A percentile compares a stretch with the other conserved stretches of the same genome.
These are phyloP conservation scores for Phaeosphaeriaceae sp. DNA, from an alignment of 2,329 filamentous ascomycete genomes.

Conservation along the genomic window DNA sequence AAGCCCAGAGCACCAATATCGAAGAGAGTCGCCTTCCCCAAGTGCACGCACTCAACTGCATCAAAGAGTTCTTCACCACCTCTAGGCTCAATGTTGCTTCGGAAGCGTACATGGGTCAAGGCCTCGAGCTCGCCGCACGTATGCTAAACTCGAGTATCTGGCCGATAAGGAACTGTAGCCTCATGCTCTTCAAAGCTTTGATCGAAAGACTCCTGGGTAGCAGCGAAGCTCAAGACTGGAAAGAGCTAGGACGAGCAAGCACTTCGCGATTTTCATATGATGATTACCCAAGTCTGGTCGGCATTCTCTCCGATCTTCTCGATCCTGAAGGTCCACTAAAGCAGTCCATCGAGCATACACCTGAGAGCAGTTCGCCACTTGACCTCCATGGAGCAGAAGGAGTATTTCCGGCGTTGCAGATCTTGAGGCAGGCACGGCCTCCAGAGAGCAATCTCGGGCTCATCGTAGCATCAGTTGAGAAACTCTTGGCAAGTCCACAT, in stretches of 20 bases:
- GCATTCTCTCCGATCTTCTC: conserved; percentile 69
- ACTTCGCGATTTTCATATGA: conserved; percentile 70
- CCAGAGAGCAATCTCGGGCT: conserved; percentile 63
- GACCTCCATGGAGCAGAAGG: conserved; percentile 62
- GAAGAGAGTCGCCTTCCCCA: conserved; percentile 74
- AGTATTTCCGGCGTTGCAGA: conserved; percentile 83
- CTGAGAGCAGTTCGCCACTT: conserved; percentile 33
- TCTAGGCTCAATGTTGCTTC: conserved; percentile 76
- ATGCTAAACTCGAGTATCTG: conserved; percentile 83
- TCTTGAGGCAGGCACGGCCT: conserved; percentile 74
- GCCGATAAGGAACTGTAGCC: conserved; percentile 92
- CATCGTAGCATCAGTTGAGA: conserved; percentile 65
- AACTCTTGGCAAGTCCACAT: conserved; percentile 71
- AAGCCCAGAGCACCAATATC: conserved; percentile 62
- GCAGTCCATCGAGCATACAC: conserved; percentile 28
- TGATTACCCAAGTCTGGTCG: conserved; percentile 70
- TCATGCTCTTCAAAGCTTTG: conserved; percentile 86
- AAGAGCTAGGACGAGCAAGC: conserved; percentile 52
- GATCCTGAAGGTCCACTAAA: conserved; percentile 36
- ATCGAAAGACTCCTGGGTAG: conserved; percentile 81
- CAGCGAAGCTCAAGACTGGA: conserved; percentile 68
- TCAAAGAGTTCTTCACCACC: conserved; percentile 90
- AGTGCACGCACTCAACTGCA: conserved; percentile 92
- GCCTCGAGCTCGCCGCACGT: conserved; percentile 79
- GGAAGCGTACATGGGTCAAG: conserved; percentile 75